Evolutionary conservation across 352 stramenopile species (phyloP), one percentile per base, ranked within the genome.

Genomic region (Thalassiosira livingstoniorum): DNA sequence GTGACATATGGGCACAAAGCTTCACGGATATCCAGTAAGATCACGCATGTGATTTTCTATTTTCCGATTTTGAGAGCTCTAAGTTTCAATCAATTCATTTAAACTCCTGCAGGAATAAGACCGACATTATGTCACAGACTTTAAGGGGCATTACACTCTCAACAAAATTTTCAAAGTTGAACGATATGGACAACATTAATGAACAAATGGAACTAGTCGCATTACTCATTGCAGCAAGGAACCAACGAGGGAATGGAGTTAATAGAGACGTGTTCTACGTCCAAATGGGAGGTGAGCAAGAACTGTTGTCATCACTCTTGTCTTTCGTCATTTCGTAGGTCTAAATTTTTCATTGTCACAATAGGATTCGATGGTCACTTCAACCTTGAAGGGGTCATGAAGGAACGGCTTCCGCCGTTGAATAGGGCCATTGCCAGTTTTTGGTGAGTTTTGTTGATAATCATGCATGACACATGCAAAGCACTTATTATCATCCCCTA

Each of bases 281-380:
- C 34, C 39, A 87, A 34, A 82, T 89, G 65, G 86, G 86, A 62
- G 87, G n/a, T n/a, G n/a, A n/a, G n/a, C n/a, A n/a, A n/a, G n/a
- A n/a, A n/a, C n/a, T n/a, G n/a, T n/a, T n/a, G n/a, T n/a, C n/a
- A n/a, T n/a, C n/a, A n/a, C n/a, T n/a, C n/a, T n/a, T n/a, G n/a
- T n/a, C n/a, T n/a, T n/a, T n/a, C n/a, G n/a, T n/a, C n/a, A n/a
- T n/a, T n/a, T n/a, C n/a, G n/a, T n/a, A n/a, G n/a, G n/a, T n/a
- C n/a, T n/a, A n/a, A n/a, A n/a, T n/a, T n/a, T n/a, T n/a, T n/a
- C n/a, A n/a, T n/a, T n/a, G n/a, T n/a, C n/a, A n/a, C n/a, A n/a
- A n/a, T n/a, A n/a, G n/a, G 90, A 34, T 96, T 81, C 73, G 93
- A 96, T 83, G 87, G 87, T 32, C 93, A 96, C 61, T 84, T 55